Percentiles rank a stretch among this genome's conserved stretches.
Evolutionary conservation across 257 asterid genomes (phyloP).

Genomic region (Osmanthus fragrans): DNA sequence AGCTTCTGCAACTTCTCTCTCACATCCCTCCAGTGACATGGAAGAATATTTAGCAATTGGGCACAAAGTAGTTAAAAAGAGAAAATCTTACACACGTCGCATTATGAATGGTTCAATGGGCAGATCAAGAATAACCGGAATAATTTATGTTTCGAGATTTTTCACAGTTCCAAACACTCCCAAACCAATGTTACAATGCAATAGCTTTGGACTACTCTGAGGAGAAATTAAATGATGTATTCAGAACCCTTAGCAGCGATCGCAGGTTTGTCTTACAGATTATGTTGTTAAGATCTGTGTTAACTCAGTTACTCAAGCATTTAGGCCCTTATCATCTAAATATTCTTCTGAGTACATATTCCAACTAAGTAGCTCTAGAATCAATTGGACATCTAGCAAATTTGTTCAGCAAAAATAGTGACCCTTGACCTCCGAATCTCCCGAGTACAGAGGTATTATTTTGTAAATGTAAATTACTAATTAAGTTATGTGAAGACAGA

Average conservation of each 20-base stretch:
- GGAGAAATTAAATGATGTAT: too few species aligned
- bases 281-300: too few species aligned
- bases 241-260: too few species aligned
- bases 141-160: too few species aligned
- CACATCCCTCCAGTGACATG: slow-evolving; percentile 53
- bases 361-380: neutral
- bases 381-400: neutral
- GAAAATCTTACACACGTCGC: neutral
- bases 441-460: neutral
- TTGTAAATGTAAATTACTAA: neutral
- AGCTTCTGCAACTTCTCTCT: slow-evolving; percentile 66
- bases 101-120: neutral
- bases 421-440: neutral
- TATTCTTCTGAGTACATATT: neutral
- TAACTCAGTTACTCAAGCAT: too few species aligned
- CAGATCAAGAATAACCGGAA: too few species aligned
- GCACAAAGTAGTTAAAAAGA: neutral
- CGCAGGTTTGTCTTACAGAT: too few species aligned
- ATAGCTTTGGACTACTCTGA: too few species aligned
- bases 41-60: neutral
- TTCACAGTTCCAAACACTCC: too few species aligned
- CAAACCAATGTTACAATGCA: too few species aligned
- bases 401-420: neutral
- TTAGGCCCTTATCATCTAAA: neutral
- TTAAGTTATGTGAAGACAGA: neutral